Percentiles rank a stretch among this genome's conserved stretches.
These are phyloP conservation scores for Globisporangium cystogenes DNA, from an alignment of 352 stramenopile genomes.

Conservation along the genomic window DNA sequence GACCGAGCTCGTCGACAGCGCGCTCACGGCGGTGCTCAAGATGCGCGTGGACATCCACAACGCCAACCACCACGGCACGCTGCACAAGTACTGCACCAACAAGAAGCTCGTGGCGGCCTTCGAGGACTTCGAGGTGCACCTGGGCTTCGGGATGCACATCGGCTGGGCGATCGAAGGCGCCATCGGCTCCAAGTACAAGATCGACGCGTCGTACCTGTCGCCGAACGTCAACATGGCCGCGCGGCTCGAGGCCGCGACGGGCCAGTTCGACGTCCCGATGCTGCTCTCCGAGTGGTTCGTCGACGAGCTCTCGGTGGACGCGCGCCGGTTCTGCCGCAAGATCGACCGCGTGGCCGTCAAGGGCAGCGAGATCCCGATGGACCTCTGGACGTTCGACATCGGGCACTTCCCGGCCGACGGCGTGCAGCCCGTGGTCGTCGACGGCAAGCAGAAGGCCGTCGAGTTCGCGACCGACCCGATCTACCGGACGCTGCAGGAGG, in stretches of 20 bases:
- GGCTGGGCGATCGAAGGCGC: conserved; percentile 98
- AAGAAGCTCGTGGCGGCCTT: conserved; percentile 78
- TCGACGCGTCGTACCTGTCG: conserved; percentile 97
- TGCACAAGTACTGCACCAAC: conserved; percentile 83
- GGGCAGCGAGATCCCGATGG: conserved; percentile 93
- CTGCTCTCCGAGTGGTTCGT: conserved; percentile 95
- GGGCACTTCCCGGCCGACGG: conserved; percentile 66
- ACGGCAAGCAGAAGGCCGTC: conserved; percentile 76
- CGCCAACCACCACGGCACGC: conserved; percentile 80
- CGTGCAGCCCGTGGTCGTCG: conserved; percentile 39
- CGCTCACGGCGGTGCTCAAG: conserved; percentile 95
- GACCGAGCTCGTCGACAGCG: conserved; percentile 90
- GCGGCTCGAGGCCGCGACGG: conserved; percentile 93
- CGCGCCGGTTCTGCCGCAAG: conserved; percentile 86
- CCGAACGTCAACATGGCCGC: conserved; percentile 98
- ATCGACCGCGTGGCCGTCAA: conserved; percentile 97
- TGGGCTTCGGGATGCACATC: conserved; percentile 97
- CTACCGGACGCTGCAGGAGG: conserved; percentile 69
- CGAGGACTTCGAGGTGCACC: conserved; percentile 89
- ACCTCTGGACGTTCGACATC: conserved; percentile 94
- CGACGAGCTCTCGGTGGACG: conserved; percentile 87
- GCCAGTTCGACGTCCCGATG: conserved; percentile 94
- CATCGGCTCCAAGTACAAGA: conserved; percentile 97
- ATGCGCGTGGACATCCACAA: conserved; percentile 95
- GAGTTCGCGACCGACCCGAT: conserved; percentile 76